These are phyloP conservation scores for Stephanocyclus meneghinianus DNA, from an alignment of 352 stramenopile species.

Conservation along the genomic window DNA sequence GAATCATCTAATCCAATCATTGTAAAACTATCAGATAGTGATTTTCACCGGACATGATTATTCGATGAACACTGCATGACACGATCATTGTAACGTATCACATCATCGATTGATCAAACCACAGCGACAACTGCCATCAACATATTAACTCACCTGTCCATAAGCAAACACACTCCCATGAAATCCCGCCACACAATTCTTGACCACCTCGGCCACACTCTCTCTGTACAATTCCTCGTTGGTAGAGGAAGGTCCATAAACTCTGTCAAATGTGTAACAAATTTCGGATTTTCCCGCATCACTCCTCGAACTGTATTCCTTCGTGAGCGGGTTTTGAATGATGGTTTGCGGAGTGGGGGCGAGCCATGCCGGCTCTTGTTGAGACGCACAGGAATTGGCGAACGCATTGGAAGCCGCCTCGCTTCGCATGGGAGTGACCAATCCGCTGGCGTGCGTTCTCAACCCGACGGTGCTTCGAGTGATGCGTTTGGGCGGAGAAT, in stretches of 20 bases:
- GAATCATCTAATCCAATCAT: neutral
- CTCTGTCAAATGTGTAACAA: conserved; percentile 34
- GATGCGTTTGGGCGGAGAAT: neutral
- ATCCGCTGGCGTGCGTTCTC: neutral
- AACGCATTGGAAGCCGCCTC: no score
- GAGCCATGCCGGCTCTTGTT: no score
- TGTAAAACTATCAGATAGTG: no score
- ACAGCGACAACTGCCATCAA: neutral
- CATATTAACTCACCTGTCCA: conserved; percentile 19
- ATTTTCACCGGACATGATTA: neutral
- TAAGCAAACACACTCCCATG: conserved; percentile 47
- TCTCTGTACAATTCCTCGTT: conserved; percentile 23
- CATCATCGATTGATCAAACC: no score
- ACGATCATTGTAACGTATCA: neutral
- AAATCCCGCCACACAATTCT: conserved; percentile 27
- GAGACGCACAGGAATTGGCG: no score
- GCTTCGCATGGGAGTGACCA: neutral
- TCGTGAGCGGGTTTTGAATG: no score
- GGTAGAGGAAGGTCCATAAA: conserved; percentile 3
- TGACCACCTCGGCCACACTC: conserved; percentile 8
- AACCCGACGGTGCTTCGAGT: neutral
- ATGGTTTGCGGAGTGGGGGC: no score
- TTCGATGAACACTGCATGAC: neutral
- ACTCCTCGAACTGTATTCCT: no score
- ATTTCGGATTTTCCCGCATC: neutral